These are phyloP conservation scores for Xylariomycetidae sp. DNA, from an alignment of 2,329 filamentous ascomycete species.

Conservation along the genomic window DNA sequence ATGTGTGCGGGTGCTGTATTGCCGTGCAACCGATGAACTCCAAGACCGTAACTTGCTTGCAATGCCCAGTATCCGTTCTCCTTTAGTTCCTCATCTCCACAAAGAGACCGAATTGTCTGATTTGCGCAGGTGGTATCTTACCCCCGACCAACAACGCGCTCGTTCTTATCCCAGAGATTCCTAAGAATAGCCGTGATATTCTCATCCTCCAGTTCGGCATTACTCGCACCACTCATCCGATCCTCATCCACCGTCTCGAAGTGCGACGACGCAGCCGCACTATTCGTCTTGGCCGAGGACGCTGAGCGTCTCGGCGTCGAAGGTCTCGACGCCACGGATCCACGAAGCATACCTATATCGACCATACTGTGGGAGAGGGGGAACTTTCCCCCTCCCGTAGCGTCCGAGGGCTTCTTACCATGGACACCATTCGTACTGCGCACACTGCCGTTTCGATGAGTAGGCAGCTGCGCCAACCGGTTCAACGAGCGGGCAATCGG, in stretches of 20 bases:
- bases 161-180: conserved; percentile 56
- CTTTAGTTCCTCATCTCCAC: too few species aligned
- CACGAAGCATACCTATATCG: conserved; percentile 21
- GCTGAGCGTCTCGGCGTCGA: conserved; percentile 28
- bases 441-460: conserved; percentile 45
- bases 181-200: conserved; percentile 46
- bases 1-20: too few species aligned
- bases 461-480: conserved; percentile 45
- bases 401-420: conserved; percentile 25
- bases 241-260: conserved; percentile 41
- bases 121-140: too few species aligned
- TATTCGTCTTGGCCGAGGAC: conserved; percentile 31
- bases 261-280: conserved; percentile 38
- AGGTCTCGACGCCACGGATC: too few species aligned
- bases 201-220: conserved; percentile 44
- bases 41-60: too few species aligned
- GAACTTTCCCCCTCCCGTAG: conserved; percentile 22
- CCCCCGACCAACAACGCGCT: too few species aligned
- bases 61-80: too few species aligned
- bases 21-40: too few species aligned
- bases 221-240: conserved; percentile 42
- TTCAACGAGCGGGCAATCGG: conserved; percentile 58
- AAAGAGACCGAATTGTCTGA: too few species aligned
- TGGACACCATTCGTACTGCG: conserved; percentile 30
- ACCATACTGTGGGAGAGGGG: conserved; percentile 35